Evolutionary conservation across 192 early-diverging fungal genomes (phyloP), one percentile per base, ranked within the genome.

Genomic region (Radiomyces spectabilis): DNA sequence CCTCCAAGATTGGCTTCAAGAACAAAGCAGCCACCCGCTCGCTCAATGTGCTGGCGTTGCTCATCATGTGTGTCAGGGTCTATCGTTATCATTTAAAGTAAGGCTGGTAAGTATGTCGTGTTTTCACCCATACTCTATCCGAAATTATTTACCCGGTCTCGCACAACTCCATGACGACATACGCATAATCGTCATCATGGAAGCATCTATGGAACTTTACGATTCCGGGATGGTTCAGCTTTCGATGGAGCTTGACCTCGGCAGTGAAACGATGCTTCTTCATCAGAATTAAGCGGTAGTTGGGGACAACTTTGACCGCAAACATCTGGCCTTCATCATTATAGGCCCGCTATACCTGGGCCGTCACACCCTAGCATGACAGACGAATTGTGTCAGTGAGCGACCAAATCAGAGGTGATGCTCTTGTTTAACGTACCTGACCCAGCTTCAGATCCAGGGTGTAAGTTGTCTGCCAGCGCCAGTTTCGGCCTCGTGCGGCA

Each of bases 161-260:
- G 68, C 96, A 99, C 18, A 94, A 70, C 69, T 99, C 96, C 64
- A 99, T 65, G 12, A 95, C 71, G 55, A 99, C 77, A 67, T 93
- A 97, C 8, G 95, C 84, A 62, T 85, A 83, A 37, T 76, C 73
- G 18, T 71, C 64, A 69, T 99, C 94, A 71, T 99, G 94, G 74
- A 96, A 97, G 45, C 85, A 80, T 31, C 82, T 74, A 39, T 82
- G 48, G 49, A 91, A 96, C 13, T 69, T 68, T 29, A 96, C 91
- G 54, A 99, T 88, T 44, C 85, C 79, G 8, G 71, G 73, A 67
- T 99, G 93, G 8, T 64, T 74, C 64, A 92, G 59, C 9, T 44
- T 40, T 53, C 80, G 74, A 61, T 93, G 91, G 22, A 93, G 87
- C 34, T 79, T 79, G 65, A 93, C 91, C 62, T 93, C 91, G 5